Evolutionary conservation across 2,329 filamentous ascomycete species (phyloP), one percentile per base, ranked within the genome.

Genomic region (Colletotrichum sp.): DNA sequence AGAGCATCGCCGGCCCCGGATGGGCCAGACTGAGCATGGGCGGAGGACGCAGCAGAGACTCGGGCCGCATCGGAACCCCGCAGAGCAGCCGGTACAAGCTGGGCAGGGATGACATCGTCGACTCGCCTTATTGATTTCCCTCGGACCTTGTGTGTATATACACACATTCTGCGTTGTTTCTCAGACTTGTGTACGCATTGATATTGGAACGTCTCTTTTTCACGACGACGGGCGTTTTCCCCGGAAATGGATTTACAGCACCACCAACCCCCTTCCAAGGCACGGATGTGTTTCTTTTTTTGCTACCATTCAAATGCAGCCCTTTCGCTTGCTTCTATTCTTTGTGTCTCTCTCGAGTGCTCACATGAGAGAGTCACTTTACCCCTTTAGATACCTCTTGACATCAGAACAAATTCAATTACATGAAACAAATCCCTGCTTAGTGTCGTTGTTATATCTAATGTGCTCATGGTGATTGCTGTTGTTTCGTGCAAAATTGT

Each of bases 91-190:
- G 93, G 26, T 95, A 94, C 81, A 95, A 95, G 86, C 88, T 98
- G 64, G 93, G 93, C 68, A 92, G 91, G 82, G 94, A 96, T 57
- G 95, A 98, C 72, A 93, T 98, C 79, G 96, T 99, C 28, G 93
- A 98, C 81, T 90, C 90, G 43, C 89, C 90, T 14, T 93, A 90
- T 80, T 93, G 83, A 83, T 61, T 30, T 18, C 10, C 32, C 18
- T 26, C 16, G 7, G 30, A 14, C 4, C 13, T 8, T 21, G 10
- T n/a, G 32, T 28, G 12, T 7, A 12, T 12, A 8, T 4, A 13
- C 7, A 6, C 21, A 10, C 34, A 30, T 43, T 21, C 43, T 36
- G 61, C 34, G 7, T 32, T 28, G 36, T 68, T 59, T 26, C 63
- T 7, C 30, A 72, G n/a, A 26, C 10, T 63, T 72, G 30, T 10